These are phyloP conservation scores for Whalleya microplaca DNA, from an alignment of 2,329 filamentous ascomycete species.

Conservation along the genomic window DNA sequence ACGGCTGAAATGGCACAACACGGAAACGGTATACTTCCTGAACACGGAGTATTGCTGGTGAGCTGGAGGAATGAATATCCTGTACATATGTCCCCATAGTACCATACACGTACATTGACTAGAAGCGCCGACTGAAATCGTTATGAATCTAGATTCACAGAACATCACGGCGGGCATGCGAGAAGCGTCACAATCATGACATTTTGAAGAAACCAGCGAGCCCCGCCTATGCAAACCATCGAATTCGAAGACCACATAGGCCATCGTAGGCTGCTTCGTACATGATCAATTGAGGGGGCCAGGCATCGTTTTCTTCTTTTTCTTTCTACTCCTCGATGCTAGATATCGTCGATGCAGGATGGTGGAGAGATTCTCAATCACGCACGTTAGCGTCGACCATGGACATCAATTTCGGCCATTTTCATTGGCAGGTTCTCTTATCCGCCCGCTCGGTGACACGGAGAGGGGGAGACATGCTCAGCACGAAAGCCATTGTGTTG, in stretches of 20 bases:
- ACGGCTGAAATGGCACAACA: conserved; percentile 17
- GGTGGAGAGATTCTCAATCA: background rate
- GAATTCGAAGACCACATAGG: background rate
- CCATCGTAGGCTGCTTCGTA: background rate
- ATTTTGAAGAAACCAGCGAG: background rate
- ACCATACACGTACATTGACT: background rate
- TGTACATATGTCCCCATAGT: conserved; percentile 4
- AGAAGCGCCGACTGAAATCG: background rate
- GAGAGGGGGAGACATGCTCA: background rate
- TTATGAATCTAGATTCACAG: background rate
- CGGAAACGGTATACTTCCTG: conserved; percentile 9
- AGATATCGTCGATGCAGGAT: background rate
- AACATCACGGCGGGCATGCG: background rate
- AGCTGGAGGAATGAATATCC: background rate
- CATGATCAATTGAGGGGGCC: background rate
- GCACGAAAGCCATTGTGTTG: conserved; percentile 9
- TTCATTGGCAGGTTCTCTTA: background rate
- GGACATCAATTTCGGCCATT: background rate
- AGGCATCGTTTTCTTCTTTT: background rate
- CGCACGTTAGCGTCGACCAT: background rate
- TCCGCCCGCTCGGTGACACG: background rate
- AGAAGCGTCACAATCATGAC: background rate
- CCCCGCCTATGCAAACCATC: background rate
- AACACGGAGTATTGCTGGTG: conserved; percentile 14
- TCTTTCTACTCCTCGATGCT: background rate